Evolutionary conservation across 805 yeast species (phyloP), one percentile per base, ranked within the genome.

Genomic region (Alloascoidea africana): DNA sequence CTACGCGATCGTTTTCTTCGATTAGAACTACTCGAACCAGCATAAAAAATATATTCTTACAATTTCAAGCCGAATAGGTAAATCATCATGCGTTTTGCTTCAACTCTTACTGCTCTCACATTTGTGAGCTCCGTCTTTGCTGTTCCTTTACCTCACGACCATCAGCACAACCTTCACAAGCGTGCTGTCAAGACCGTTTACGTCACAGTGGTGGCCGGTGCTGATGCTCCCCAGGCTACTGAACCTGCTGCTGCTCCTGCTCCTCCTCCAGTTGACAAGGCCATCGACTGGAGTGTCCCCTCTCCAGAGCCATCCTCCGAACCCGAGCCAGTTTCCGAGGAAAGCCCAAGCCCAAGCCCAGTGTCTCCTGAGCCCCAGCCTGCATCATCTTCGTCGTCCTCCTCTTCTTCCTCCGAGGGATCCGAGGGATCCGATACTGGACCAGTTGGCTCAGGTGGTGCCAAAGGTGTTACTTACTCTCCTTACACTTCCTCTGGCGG

Each of bases 401-500:
- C 59, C 35, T 37, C 63, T 3, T 36, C 55, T 16, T 33, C 55
- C 16, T 39, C 51, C 39, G 40, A 40, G 41, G 38, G 35, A 43
- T 27, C 43, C 55, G 16, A 42, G n/a, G 8, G 13, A 8, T 8
- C 30, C n/a, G 30, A n/a, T 23, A 60, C 23, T 38, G 55, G 18
- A 34, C 49, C 35, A 43, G 44, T 13, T 18, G 55, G 42, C 46
- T 58, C 51, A 40, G 47, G 53, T 52, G 67, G 70, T 42, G 65
- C 76, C 44, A 73, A 68, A 59, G 94, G 91, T 68, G 66, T 82
- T 50, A 73, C 86, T 41, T 82, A 82, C 68, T 74, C 87, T 37
- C 94, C 94, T 47, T 82, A 82, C 70, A 62, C 74, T 41, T 23
- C 30, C 8, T 56, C 66, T 42, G 89, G 87, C 57, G 58, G 60